Evolutionary conservation across 345 rosid genomes (phyloP).

Genomic region (Eucalyptus viminalis): DNA sequence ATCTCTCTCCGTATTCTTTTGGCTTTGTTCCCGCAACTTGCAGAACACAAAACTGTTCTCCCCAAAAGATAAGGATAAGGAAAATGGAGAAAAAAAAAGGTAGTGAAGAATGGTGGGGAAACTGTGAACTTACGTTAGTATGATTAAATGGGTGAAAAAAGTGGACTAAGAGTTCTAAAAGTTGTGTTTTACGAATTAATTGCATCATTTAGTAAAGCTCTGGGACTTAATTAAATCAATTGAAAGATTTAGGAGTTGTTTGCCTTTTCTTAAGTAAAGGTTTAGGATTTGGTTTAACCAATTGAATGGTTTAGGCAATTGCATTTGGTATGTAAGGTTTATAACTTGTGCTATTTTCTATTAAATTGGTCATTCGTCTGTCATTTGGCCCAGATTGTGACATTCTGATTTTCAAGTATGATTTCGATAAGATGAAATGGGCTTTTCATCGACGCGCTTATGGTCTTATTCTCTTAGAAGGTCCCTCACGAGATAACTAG

Average conservation of each 20-base stretch:
- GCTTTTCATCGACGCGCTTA: too few species aligned
- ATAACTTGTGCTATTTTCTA: not conserved
- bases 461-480: too few species aligned
- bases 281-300: not conserved
- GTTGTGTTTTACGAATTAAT: not conserved
- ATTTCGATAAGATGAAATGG: too few species aligned
- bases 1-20: not conserved
- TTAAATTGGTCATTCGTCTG: not conserved
- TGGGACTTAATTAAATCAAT: not conserved
- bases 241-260: not conserved
- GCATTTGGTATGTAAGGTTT: not conserved
- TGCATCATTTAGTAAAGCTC: not conserved
- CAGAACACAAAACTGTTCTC: not conserved
- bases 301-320: not conserved
- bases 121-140: not conserved
- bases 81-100: not conserved
- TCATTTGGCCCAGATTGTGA: too few species aligned
- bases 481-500: too few species aligned
- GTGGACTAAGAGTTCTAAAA: not conserved
- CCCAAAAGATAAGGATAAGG: not conserved
- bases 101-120: not conserved
- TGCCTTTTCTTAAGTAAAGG: not conserved
- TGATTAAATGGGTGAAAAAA: not conserved
- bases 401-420: too few species aligned
- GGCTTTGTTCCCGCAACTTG: not conserved